Evolutionary conservation across 805 yeast species (phyloP), one percentile per base, ranked within the genome.

Genomic region (Candida fluviatilis): DNA sequence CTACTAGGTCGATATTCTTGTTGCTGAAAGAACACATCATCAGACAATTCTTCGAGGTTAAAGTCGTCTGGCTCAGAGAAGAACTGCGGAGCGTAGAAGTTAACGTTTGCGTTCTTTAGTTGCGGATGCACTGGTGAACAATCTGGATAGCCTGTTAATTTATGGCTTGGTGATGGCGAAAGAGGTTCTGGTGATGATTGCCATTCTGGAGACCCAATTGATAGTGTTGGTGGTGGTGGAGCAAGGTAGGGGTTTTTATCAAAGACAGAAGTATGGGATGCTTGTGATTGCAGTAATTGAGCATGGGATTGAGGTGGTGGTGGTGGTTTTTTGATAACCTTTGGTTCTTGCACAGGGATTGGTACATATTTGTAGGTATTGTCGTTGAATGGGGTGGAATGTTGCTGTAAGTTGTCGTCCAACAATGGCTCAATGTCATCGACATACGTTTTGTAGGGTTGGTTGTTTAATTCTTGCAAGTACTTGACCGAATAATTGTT

Each of bases 401-500:
- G 18, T 14, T 27, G 35, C 13, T 28, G 39, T 19, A 24, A 17
- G 14, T 38, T 37, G 13, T 40, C 34, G 3, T 37, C 50, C 37
- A 57, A 52, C 32, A 58, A 51, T 26, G 60, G 64, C 25, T 54
- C 71, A 36, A 63, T 64, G 39, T 66, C 69, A 47, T 59, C 69
- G 24, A 53, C 62, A 46, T 60, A 60, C 5, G 30, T 38, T 35
- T 25, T 15, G 25, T 34, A 15, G 5, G 27, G 29, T 30, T 17
- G 36, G 25, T 39, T 33, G 25, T 51, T 49, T 27, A 62, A 46
- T 19, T 57, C 60, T 41, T 66, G 71, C 33, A 73, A 49, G 43
- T 70, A 72, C 45, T 65, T 71, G 4, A 61, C 76, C 2, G 74
- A 65, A 42, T 58, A 72, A 25, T 47, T 52, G 38, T 58, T 60